These are phyloP conservation scores for Cicer chorassanicum DNA, from an alignment of 306 rosid species.

Conservation along the genomic window DNA sequence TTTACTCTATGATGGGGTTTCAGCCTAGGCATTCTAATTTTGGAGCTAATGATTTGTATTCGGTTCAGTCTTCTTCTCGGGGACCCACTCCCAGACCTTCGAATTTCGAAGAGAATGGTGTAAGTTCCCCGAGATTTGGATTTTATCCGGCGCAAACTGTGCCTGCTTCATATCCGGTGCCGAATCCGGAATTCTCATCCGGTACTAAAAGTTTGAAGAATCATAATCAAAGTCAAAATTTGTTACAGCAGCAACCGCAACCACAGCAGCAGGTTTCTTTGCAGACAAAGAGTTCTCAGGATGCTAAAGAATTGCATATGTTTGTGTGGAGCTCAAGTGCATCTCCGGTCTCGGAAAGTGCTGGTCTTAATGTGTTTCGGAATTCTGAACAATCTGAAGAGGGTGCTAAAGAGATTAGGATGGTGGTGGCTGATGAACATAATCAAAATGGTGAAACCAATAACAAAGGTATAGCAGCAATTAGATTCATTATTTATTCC, in stretches of 20 bases:
- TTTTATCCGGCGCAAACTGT: conserved; percentile 63
- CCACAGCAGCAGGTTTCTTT: background rate
- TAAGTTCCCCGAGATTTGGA: conserved; percentile 60
- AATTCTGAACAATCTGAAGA: conserved; percentile 75
- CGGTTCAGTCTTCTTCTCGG: conserved; percentile 76
- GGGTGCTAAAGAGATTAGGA: conserved; percentile 89
- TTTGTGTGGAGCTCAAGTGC: conserved; percentile 90
- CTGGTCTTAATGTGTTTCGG: conserved; percentile 66
- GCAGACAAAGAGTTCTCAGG: conserved; percentile 43
- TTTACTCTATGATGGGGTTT: conserved; percentile 84
- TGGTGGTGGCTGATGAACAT: conserved; percentile 78
- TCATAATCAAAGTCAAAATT: conserved; percentile 22
- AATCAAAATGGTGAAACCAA: conserved; percentile 68
- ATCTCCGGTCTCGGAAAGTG: conserved; percentile 76
- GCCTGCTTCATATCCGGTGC: conserved; percentile 65
- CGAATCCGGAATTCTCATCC: conserved; percentile 78
- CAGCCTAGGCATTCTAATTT: conserved; percentile 74
- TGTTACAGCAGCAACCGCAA: conserved; percentile 14
- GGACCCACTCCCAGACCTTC: conserved; percentile 90
- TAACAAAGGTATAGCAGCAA: conserved; percentile 50
- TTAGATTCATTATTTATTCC: background rate
- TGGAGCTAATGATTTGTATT: conserved; percentile 65
- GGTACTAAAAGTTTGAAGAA: background rate
- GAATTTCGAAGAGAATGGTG: conserved; percentile 72
- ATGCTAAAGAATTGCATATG: conserved; percentile 88